Percentiles rank a stretch among this genome's conserved stretches.
phyloP scores from a whole-genome alignment of 192 early-diverging fungal genomes.

The Mortierella hygrophila region DNA sequence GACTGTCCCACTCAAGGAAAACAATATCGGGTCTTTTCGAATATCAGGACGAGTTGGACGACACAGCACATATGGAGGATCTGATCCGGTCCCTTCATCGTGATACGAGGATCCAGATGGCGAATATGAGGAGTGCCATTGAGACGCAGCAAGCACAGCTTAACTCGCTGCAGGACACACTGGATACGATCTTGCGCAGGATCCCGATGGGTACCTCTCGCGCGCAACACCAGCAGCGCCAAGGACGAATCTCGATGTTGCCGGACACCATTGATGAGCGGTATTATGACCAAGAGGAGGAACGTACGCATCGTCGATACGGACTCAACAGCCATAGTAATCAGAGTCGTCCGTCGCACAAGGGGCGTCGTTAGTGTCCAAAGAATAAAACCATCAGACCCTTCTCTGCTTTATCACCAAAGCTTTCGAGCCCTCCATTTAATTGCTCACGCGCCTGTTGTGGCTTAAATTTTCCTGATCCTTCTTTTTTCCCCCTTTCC shows the following conservation, averaged over 20 bases:
- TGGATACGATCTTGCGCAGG: not conserved
- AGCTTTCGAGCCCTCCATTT: too few relatives aligned
- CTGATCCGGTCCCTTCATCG: not conserved
- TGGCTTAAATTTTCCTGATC: too few relatives aligned
- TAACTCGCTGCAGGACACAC: not conserved
- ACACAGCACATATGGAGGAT: not conserved
- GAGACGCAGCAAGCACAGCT: not conserved
- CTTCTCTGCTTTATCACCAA: too few relatives aligned
- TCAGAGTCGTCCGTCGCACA: not conserved
- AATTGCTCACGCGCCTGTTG: too few relatives aligned
- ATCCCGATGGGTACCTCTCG: not conserved
- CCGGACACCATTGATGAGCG: not conserved
- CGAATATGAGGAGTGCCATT: not conserved
- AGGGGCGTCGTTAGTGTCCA: not conserved
- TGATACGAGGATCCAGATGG: not conserved
- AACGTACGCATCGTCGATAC: not conserved
- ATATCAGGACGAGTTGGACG: not conserved
- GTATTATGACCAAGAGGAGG: not conserved
- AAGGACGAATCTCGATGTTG: not conserved
- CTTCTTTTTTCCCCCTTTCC: too few relatives aligned
- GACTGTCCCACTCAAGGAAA: not conserved
- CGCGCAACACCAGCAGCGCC: not conserved
- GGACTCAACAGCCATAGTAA: not conserved
- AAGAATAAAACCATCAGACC: not conserved
- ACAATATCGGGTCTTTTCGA: not conserved